Evolutionary conservation across 495 filamentous ascomycete genomes (phyloP).

Genomic region (Penicillium canescens): DNA sequence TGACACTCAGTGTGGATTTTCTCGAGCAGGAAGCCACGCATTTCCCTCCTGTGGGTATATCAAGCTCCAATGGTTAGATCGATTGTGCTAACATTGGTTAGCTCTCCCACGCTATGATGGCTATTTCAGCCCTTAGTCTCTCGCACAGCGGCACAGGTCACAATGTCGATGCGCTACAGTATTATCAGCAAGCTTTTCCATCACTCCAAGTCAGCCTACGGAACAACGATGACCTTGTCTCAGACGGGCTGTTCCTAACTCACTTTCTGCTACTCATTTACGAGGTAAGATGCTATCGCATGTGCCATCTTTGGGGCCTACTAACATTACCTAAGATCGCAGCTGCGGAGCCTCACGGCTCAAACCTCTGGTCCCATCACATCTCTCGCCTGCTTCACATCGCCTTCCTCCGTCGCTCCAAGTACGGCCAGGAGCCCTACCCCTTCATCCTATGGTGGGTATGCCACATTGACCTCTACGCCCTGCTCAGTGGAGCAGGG

Average conservation of each 20-base stretch:
- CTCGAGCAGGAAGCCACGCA: slow-evolving; percentile 49
- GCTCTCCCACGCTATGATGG: slow-evolving; percentile 64
- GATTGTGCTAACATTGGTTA: slow-evolving; percentile 24
- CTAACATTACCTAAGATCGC: slow-evolving; percentile 36
- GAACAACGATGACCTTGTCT: slow-evolving; percentile 50
- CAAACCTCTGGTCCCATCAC: slow-evolving; percentile 57
- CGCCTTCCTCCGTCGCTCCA: slow-evolving; percentile 44
- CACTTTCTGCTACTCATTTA: slow-evolving; percentile 63
- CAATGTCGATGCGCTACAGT: slow-evolving; percentile 51
- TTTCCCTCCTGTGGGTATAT: slow-evolving; percentile 51
- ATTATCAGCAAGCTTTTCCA: slow-evolving; percentile 57
- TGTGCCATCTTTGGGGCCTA: background rate
- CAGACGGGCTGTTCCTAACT: slow-evolving; percentile 57
- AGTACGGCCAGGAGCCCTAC: slow-evolving; percentile 47
- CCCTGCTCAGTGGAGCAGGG: slow-evolving; percentile 54
- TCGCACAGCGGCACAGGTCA: slow-evolving; percentile 46
- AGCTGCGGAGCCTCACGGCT: slow-evolving; percentile 43
- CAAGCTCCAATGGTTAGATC: background rate
- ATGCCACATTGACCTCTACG: slow-evolving; percentile 56
- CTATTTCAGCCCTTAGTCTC: slow-evolving; percentile 56
- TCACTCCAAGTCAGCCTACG: slow-evolving; percentile 47
- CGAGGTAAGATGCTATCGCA: slow-evolving; percentile 42
- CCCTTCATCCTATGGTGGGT: slow-evolving; percentile 57
- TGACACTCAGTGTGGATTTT: slow-evolving; percentile 41
- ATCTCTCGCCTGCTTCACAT: slow-evolving; percentile 56